Evolutionary conservation across 2,329 filamentous ascomycete genomes (phyloP), one percentile per base, ranked within the genome.

Genomic region (Fusarium miscanthi): DNA sequence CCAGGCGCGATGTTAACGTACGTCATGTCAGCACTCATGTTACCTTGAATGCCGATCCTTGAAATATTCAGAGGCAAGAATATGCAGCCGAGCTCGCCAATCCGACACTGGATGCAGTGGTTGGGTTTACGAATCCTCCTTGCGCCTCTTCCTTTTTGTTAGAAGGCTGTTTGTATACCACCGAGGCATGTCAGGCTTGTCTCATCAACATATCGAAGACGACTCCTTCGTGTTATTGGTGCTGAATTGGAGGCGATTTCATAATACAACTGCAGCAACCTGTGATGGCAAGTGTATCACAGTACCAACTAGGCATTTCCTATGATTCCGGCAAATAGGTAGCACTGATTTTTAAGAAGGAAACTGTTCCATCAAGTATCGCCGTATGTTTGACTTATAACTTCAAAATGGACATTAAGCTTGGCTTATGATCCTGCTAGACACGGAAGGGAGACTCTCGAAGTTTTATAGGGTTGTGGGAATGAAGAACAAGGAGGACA

Each of bases 231-330:
- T 92, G 86, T 1, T 88, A 89, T 73, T 93, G 90, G 71, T 91
- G 88, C n/a, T 87, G 83, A 3, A 83, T 79, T 1, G 90, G 89
- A 58, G 93, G 86, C 0, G 88, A 88, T 8, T 88, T 90, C 84
- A 92, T 88, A 59, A 71, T 92, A 93, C 87, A 93, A 91, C 85
- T 90, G 17, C 6, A 56, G 92, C 83, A 2, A 88, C 89, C 84
- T 91, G 90, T 0, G 91, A 91, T 4, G 93, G 84, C 51, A 93
- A 81, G 64, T 89, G 87, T 8, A 91, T 85, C 0, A 90, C 90
- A 5, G 91, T 88, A 65, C 83, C 5, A 93, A 82, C 0, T 91
- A 85, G 2, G 85, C 85, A 63, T 87, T 13, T 80, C 59, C 46
- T 86, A 82, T 38, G 91, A 35, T 80, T 40, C 88, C 81, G 78